phyloP scores from a whole-genome alignment of 2,329 filamentous ascomycete genomes.

The Stromatinia cepivora region DNA sequence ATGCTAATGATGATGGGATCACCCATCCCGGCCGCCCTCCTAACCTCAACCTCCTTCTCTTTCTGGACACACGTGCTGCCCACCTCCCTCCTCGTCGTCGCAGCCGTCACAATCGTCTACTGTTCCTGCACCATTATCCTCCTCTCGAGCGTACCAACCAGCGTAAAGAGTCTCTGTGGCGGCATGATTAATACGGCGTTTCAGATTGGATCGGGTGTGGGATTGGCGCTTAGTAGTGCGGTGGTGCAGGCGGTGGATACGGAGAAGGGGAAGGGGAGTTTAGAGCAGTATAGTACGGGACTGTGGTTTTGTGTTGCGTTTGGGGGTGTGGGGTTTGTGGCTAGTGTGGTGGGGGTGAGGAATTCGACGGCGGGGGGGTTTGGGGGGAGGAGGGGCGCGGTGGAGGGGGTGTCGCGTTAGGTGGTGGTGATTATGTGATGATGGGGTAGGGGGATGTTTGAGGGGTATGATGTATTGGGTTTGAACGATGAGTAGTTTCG shows the following conservation, averaged over 20 bases:
- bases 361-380: slow-evolving; percentile 16
- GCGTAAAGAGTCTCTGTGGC: slow-evolving; percentile 46
- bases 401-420: neutral
- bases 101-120: slow-evolving; percentile 46
- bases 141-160: slow-evolving; percentile 44
- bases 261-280: slow-evolving; percentile 40
- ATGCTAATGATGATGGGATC: slow-evolving; percentile 22
- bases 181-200: slow-evolving; percentile 48
- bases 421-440: neutral
- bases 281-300: slow-evolving; percentile 45
- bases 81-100: slow-evolving; percentile 40
- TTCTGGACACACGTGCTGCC: slow-evolving; percentile 17
- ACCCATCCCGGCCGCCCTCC: slow-evolving; percentile 10
- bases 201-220: slow-evolving; percentile 46
- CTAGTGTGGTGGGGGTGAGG: slow-evolving; percentile 35
- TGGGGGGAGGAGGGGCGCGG: neutral
- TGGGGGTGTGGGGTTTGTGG: slow-evolving; percentile 42
- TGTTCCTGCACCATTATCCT: slow-evolving; percentile 47
- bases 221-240: slow-evolving; percentile 45
- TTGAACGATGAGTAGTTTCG: too few relatives aligned
- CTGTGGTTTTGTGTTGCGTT: slow-evolving; percentile 47
- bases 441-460: fast-evolving
- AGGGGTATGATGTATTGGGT: neutral
- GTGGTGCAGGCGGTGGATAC: slow-evolving; percentile 45
- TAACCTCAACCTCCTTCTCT: neutral